Base-by-base conservation (phyloP, 371 early-diverging fungal species). In the Lichtheimia ornata region DNA sequence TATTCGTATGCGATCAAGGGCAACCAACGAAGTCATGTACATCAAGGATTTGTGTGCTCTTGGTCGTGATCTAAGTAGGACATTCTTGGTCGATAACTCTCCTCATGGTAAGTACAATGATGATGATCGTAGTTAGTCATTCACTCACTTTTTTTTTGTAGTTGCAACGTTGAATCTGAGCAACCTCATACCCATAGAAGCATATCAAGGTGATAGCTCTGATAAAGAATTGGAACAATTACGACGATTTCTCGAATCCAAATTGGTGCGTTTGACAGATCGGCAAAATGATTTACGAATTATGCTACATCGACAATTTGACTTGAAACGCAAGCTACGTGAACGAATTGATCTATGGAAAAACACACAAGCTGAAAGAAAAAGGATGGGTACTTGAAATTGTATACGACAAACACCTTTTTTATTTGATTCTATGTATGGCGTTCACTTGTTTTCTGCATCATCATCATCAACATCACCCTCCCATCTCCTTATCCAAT, bases 101-200 rank as follows among this genome's bases (percentile, higher is more conserved):
- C 79, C 79, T 17, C 79, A 79, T 60, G 68, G 72, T 71, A 65
- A 64, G 35, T 35, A 35, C 1, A 2, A 35, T 35, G 11, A 2
- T 6, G 35, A 35, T 35, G 28, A 0, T 28, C 5, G 35, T 35
- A 35, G 35, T 22, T 2, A 22, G 2, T 22, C 22, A 11, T 11
- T 35, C 0, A 20, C 9, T 28, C 2, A 11, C 18, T n/a, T 0
- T 17, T 11, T 13, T 42, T n/a, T 6, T 41, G 7, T 54, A 71
- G 79, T 72, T 56, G 79, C 79, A 5, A 70, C 79, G n/a, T 58
- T 79, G 24, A 79, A 79, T 53, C 53, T 79, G 30, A 76, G 76
- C 51, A 79, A 79, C 53, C 58, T 73, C 41, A 79, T 79, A 64
- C 79, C 79, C 35, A 79, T 79, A 44, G 74, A 79, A 65, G 61